Conservation (phyloP, 768 basidiomycete species). For the Auriculariales sp. region DNA sequence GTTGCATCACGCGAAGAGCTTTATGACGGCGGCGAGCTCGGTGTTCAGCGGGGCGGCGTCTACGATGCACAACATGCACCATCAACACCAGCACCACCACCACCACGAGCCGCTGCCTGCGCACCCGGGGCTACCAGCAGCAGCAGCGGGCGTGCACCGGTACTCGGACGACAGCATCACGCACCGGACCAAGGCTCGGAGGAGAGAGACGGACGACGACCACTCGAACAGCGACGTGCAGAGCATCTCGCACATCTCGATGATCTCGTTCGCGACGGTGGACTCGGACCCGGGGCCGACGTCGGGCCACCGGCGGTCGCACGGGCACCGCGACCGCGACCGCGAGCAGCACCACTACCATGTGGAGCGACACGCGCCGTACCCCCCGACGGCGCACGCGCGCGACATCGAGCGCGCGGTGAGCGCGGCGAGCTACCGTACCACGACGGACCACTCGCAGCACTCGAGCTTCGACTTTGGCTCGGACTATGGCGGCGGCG, state of each 20-base stretch:
- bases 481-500: too few relatives aligned
- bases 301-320: too few relatives aligned
- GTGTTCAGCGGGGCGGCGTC: not conserved
- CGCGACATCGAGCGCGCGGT: constrained; percentile 46
- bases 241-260: constrained; percentile 57
- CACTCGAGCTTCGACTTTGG: constrained; percentile 62
- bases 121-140: not conserved
- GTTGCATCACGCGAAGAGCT: not conserved
- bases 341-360: not conserved
- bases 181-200: constrained; percentile 59
- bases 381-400: not conserved
- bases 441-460: constrained; percentile 17
- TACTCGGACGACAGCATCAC: constrained; percentile 26
- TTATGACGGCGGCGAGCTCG: not conserved
- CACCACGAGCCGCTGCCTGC: too few relatives aligned
- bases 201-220: constrained; percentile 78
- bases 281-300: constrained; percentile 78
- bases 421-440: constrained; percentile 21
- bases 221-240: constrained; percentile 83
- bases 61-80: not conserved
- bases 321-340: too few relatives aligned
- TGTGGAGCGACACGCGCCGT: not conserved
- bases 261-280: constrained; percentile 68
- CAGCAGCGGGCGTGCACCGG: constrained; percentile 1
- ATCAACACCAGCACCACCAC: too few relatives aligned